These are phyloP conservation scores for Fagus sylvatica DNA, from an alignment of 306 rosid genomes.

Conservation along the genomic window DNA sequence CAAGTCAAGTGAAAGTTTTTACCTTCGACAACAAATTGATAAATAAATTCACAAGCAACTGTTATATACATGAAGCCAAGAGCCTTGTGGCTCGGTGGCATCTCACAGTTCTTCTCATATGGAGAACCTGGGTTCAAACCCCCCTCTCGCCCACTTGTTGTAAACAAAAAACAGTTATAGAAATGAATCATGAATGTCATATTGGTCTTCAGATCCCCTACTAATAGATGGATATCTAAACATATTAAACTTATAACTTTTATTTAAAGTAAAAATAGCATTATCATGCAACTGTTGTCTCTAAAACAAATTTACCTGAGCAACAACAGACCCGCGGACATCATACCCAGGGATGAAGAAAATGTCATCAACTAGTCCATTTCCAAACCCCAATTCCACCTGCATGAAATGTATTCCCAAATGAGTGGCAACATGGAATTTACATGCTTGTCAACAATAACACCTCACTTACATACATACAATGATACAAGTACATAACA, in stretches of 20 bases:
- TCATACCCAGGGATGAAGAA: constrained; percentile 86
- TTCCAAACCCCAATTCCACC: constrained; percentile 91
- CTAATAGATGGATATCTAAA: background rate
- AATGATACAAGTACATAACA: too few species aligned
- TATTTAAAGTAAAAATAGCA: constrained; percentile 6
- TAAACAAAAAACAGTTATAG: too few species aligned
- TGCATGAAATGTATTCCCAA: constrained; percentile 42
- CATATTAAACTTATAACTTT: constrained; percentile 2
- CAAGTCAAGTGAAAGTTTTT: background rate
- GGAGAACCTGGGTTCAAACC: too few species aligned
- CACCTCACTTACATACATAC: too few species aligned
- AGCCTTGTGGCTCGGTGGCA: too few species aligned
- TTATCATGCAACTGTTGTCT: background rate
- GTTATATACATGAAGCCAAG: too few species aligned
- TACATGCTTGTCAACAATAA: constrained; percentile 19
- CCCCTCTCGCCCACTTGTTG: too few species aligned
- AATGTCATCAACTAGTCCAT: constrained; percentile 57
- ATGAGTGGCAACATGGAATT: constrained; percentile 24
- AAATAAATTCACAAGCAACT: too few species aligned
- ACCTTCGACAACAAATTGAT: too few species aligned
- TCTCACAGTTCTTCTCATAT: too few species aligned
- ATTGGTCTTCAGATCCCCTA: background rate
- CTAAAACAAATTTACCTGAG: constrained; percentile 72
- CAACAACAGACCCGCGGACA: constrained; percentile 80
- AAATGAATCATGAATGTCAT: background rate